Evolutionary conservation across 2,329 filamentous ascomycete genomes (phyloP), one percentile per base, ranked within the genome.

Genomic region (Neoscytalidium dimidiatum): DNA sequence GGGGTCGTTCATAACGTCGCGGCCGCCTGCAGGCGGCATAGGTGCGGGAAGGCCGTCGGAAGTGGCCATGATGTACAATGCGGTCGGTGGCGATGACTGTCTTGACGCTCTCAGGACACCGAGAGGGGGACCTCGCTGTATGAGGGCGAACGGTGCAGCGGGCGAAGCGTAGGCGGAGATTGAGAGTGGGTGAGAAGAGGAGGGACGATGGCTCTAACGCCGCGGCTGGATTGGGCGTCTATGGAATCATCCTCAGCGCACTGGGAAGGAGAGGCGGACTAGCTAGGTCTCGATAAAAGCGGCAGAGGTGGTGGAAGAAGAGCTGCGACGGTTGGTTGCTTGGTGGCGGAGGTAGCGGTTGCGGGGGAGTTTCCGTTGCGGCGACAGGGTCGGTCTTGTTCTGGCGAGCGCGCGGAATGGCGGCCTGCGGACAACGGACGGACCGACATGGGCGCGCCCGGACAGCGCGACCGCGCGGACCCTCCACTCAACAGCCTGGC

Each of bases 1-100:
- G 52, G 83, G 81, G 69, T 87, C 84, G 74, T 86, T 86, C 85
- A 86, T 87, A 69, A 86, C 69, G 69, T 87, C 84, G 26, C 53
- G 63, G 21, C 51, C 17, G 44, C 26, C 33, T 38, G 33, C 26
- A 26, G 53, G 52, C 63, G 43, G 38, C 23, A 44, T n/a, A 5
- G 46, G 38, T 2, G 53, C 43, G 5, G 56, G 14, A 33, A 28
- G 19, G 46, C 43, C 52, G 28, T 61, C 43, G 31, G 41, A 28
- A 35, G 64, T 57, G 17, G 61, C 48, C 61, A 64, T 64, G 61
- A 44, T 19, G 49, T 41, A n/a, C 17, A 38, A 6, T 17, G 48
- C 23, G 35, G 53, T 44, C 23, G 53, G 44, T 17, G 21, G 17
- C 33, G 14, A 48, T 19, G 7, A 11, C 19, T 6, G 31, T 5